These are phyloP conservation scores for Myxozyma nipponensis DNA, from an alignment of 805 yeast genomes.

Conservation along the genomic window DNA sequence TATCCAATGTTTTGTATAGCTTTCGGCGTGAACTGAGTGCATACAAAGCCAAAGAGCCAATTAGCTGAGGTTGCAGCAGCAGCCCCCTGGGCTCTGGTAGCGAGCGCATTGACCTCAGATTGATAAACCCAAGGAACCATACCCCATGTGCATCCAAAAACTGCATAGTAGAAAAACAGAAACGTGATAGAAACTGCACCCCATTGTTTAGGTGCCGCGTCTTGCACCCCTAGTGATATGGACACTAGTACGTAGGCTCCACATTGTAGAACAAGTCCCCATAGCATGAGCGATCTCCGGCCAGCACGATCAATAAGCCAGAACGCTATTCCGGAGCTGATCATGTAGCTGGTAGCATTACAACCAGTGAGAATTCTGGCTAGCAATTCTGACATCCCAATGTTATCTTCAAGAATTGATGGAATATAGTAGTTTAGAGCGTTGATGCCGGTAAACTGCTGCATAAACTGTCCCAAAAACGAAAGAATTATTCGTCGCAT, in stretches of 20 bases:
- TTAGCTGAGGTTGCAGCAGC: constrained; percentile 23
- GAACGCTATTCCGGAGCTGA: too few relatives aligned
- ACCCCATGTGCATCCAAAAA: constrained; percentile 34
- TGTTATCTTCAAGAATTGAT: too few relatives aligned
- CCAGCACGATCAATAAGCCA: constrained; percentile 22
- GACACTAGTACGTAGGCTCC: constrained; percentile 45
- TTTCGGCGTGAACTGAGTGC: constrained; percentile 37
- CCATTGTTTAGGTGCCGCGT: constrained; percentile 31
- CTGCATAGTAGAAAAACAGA: constrained; percentile 38
- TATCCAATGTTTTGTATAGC: constrained; percentile 33
- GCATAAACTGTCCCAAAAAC: too few relatives aligned
- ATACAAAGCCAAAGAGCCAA: constrained; percentile 38
- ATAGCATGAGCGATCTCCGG: constrained; percentile 17
- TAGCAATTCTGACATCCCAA: too few relatives aligned
- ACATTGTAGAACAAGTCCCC: constrained; percentile 32
- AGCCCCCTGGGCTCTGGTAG: constrained; percentile 29
- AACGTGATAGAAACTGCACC: constrained; percentile 37
- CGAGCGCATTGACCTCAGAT: constrained; percentile 31
- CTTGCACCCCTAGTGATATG: constrained; percentile 29
- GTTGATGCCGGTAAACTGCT: too few relatives aligned
- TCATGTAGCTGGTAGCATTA: too few relatives aligned
- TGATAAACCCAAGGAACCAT: constrained; percentile 33
- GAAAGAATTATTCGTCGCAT: too few relatives aligned
- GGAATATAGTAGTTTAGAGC: too few relatives aligned
- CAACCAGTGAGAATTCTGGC: too few relatives aligned